Conservation (phyloP, 2,329 filamentous ascomycete genomes). For the Cordyceps cateniannulata region DNA sequence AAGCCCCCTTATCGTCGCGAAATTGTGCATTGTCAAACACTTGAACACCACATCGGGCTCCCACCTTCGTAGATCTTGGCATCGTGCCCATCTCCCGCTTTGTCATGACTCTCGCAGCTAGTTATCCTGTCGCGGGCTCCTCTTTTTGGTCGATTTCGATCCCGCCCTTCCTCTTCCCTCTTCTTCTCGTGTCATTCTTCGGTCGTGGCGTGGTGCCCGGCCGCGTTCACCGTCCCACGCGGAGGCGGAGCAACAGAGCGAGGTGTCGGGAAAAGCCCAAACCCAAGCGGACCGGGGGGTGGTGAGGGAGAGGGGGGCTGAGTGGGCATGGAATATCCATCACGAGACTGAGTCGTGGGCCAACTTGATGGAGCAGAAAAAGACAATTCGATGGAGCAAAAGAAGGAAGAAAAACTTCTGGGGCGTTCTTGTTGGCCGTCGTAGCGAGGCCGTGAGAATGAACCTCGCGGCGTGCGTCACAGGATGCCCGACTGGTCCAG, state of each 20-base stretch:
- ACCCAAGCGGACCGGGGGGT: background rate
- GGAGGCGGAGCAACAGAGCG: slow-evolving; percentile 4
- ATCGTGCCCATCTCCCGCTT: slow-evolving; percentile 2
- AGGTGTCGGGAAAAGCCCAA: no score
- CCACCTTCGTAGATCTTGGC: background rate
- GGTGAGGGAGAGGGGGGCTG: no score
- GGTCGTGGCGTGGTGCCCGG: background rate
- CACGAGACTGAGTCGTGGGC: background rate
- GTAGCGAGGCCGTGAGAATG: background rate
- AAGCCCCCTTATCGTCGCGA: no score
- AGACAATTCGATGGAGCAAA: background rate
- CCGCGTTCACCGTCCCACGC: background rate
- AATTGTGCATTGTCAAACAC: no score
- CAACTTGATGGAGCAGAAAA: background rate
- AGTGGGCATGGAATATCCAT: background rate
- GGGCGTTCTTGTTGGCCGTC: background rate
- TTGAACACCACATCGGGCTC: background rate
- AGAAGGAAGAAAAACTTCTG: background rate
- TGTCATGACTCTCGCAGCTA: background rate
- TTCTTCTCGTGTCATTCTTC: background rate
- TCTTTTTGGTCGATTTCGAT: slow-evolving; percentile 7
- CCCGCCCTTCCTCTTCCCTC: background rate
- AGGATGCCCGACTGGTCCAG: background rate
- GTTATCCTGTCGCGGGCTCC: background rate
- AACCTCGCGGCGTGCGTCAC: background rate